Percentiles rank a stretch among this genome's conserved stretches.
These are phyloP conservation scores for Scedosporium apiospermum DNA, from an alignment of 2,329 filamentous ascomycete species.

Conservation along the genomic window DNA sequence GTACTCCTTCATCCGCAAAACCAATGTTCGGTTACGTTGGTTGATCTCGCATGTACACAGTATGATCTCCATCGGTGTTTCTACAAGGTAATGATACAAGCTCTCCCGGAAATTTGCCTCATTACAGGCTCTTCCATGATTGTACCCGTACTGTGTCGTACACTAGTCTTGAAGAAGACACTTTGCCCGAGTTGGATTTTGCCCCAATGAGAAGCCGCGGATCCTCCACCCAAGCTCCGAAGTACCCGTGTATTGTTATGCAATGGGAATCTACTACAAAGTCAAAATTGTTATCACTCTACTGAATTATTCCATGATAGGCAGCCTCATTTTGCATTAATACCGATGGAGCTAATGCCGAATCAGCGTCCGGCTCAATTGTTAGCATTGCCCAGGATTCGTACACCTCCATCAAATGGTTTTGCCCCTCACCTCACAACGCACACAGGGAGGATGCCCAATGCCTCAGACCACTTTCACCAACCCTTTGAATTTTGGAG, in stretches of 20 bases:
- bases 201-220: too few species aligned
- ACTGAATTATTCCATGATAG: neutral
- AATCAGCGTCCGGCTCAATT: neutral
- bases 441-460: neutral
- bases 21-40: too few species aligned
- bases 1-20: too few species aligned
- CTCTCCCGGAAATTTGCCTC: too few species aligned
- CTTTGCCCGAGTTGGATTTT: too few species aligned
- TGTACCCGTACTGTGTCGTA: too few species aligned
- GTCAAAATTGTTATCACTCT: neutral
- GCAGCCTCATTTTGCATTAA: neutral
- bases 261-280: neutral
- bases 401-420: neutral
- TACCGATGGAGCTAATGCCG: constrained; percentile 1
- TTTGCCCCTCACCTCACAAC: neutral
- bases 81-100: too few species aligned
- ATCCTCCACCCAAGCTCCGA: too few species aligned
- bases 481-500: neutral
- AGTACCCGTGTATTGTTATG: neutral
- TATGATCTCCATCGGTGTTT: too few species aligned
- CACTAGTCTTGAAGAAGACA: too few species aligned
- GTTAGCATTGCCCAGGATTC: neutral
- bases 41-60: too few species aligned
- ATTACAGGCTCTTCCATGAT: too few species aligned
- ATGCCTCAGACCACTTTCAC: neutral